Percentiles rank a stretch among this genome's conserved stretches.
Conservation (phyloP, 1,284 basidiomycete species). For the Butyriboletus appendiculatus region DNA sequence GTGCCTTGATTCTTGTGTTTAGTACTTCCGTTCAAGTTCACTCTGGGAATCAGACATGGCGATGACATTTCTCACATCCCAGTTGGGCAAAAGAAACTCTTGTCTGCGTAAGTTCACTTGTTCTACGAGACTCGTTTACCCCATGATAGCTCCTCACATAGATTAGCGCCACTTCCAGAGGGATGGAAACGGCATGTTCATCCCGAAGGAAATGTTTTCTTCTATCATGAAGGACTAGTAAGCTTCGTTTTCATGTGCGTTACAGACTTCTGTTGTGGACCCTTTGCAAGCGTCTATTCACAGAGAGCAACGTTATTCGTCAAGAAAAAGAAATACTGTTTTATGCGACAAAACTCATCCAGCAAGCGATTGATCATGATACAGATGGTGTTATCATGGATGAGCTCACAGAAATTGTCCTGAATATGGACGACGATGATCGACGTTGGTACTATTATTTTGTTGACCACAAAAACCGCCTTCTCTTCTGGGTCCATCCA, state of each 20-base stretch:
- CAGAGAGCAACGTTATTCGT: conserved; percentile 11
- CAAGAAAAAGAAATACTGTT: not conserved
- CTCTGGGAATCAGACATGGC: no score
- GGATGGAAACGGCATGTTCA: conserved; percentile 13
- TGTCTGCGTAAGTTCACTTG: not conserved
- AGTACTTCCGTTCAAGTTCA: not conserved
- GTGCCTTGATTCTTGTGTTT: not conserved
- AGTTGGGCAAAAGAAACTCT: not conserved
- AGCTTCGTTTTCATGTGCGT: not conserved
- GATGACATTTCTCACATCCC: not conserved
- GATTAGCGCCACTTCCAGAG: not conserved
- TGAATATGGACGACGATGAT: conserved; percentile 6
- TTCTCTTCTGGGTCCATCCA: conserved; percentile 18
- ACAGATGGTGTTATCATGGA: conserved; percentile 9
- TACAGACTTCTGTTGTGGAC: not conserved
- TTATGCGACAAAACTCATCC: conserved; percentile 2
- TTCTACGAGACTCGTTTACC: not conserved
- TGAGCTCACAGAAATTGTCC: conserved; percentile 13
- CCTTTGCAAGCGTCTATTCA: conserved; percentile 13
- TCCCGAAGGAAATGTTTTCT: conserved; percentile 18
- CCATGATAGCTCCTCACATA: not conserved
- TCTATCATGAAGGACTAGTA: conserved; percentile 12
- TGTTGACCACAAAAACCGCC: conserved; percentile 5
- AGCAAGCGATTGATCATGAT: not conserved
- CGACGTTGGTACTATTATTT: no score